phyloP scores from a whole-genome alignment of 495 filamentous ascomycete genomes.

The Emericellopsis terricola region DNA sequence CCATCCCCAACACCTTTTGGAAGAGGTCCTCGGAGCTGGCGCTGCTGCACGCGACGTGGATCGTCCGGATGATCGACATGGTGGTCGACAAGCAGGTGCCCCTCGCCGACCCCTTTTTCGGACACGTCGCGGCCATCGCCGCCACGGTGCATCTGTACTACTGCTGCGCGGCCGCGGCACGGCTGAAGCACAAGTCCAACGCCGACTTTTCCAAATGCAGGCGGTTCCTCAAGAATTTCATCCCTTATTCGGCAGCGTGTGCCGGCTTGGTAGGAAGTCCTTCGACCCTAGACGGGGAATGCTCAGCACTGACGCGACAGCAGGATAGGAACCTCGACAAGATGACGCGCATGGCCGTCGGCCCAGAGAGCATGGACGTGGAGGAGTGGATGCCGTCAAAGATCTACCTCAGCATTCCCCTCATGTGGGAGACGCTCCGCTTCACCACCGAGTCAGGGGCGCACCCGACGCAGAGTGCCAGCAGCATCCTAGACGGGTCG shows the following conservation, averaged over 20 bases:
- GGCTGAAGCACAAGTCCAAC: slow-evolving; percentile 27
- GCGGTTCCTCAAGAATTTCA: slow-evolving; percentile 22
- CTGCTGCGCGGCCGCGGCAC: slow-evolving; percentile 23
- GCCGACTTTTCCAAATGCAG: slow-evolving; percentile 26
- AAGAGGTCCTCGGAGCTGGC: slow-evolving; percentile 25
- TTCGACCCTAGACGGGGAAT: too few relatives aligned
- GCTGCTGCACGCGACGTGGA: slow-evolving; percentile 26
- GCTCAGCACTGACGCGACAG: neutral
- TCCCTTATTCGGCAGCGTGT: slow-evolving; percentile 21
- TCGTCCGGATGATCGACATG: slow-evolving; percentile 32
- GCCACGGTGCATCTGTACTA: slow-evolving; percentile 29
- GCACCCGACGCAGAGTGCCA: neutral
- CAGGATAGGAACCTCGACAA: slow-evolving; percentile 24
- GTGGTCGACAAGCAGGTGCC: slow-evolving; percentile 24
- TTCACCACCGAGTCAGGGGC: slow-evolving; percentile 14
- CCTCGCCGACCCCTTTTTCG: slow-evolving; percentile 26
- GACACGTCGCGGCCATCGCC: slow-evolving; percentile 23
- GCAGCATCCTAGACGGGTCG: slow-evolving; percentile 3
- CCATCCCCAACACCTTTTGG: slow-evolving; percentile 29
- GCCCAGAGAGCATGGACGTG: slow-evolving; percentile 21
- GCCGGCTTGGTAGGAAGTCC: slow-evolving; percentile 19
- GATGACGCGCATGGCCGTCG: slow-evolving; percentile 24
- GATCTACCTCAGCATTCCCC: slow-evolving; percentile 28
- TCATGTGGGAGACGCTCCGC: slow-evolving; percentile 31
- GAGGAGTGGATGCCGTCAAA: slow-evolving; percentile 27